A percentile compares a stretch with the other conserved stretches of the same genome.
phyloP scores from a whole-genome alignment of 768 basidiomycete genomes.

The Tricholoma furcatifolium region DNA sequence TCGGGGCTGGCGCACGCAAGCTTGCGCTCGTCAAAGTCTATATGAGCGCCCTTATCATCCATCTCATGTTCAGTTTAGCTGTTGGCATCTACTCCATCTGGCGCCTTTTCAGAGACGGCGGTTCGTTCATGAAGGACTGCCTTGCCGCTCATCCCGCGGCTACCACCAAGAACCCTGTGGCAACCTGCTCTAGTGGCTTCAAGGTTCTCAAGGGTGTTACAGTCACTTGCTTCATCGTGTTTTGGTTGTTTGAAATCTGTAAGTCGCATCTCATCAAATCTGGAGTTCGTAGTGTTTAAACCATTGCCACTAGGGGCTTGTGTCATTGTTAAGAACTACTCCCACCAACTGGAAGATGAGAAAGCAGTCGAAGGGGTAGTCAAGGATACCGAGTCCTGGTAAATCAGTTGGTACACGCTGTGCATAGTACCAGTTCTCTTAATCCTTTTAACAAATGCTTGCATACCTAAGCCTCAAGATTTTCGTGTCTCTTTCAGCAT shows the following conservation, averaged over 20 bases:
- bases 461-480: background rate
- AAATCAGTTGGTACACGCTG: conserved; percentile 12
- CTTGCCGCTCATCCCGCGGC: conserved; percentile 14
- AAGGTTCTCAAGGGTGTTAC: conserved; percentile 41
- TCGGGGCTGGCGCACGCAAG: conserved; percentile 41
- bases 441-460: background rate
- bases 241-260: conserved; percentile 51
- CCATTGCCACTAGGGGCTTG: conserved; percentile 36
- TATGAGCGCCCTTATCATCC: conserved; percentile 38
- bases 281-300: background rate
- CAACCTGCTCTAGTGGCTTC: conserved; percentile 37
- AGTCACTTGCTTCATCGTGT: conserved; percentile 39
- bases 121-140: conserved; percentile 37
- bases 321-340: conserved; percentile 45
- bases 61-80: conserved; percentile 44
- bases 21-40: conserved; percentile 41
- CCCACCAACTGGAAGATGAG: conserved; percentile 44
- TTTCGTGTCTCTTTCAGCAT: no score
- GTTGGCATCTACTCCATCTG: conserved; percentile 43
- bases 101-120: conserved; percentile 40
- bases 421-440: conserved; percentile 4
- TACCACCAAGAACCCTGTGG: conserved; percentile 16
- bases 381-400: conserved; percentile 47
- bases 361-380: conserved; percentile 33
- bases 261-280: conserved; percentile 16